Evolutionary conservation across 805 yeast genomes (phyloP), one percentile per base, ranked within the genome.

Genomic region (Grigorovia yakushimaensis): DNA sequence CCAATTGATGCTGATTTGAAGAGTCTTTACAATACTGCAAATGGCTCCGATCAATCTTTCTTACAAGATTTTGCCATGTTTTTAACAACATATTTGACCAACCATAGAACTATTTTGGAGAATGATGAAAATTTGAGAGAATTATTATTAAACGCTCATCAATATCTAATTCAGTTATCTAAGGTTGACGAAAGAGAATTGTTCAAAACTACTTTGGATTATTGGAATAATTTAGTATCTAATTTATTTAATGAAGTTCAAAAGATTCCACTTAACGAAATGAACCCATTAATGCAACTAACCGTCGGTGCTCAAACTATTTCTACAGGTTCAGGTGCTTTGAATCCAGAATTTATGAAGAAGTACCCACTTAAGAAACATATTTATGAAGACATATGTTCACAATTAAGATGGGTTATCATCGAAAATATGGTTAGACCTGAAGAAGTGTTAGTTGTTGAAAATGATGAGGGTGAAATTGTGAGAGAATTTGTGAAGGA

Each of bases 351-450:
- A 43, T 58, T 82, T 15, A 73, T 89, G 54, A 81, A 81, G n/a
- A 79, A 79, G 57, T 81, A 76, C 65, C 89, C 95, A 8, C 74
- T 91, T 49, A 82, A 97, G 65, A 88, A 84, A 63, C 95, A 91
- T 67, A 78, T 77, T 46, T 93, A 93, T 62, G 72, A 79, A n/a
- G 77, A 77, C 22, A 73, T 93, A 40, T 75, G 93, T 56, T 82
- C 96, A 4, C 81, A 81, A 60, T 74, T 93, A 59, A 80, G 99
- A 68, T 72, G 84, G 51, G 95, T 94, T n/a, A 83, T 93, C 62
- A 93, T 93, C 59, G 98, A 89, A 68, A 85, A 85, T 59, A 93
- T 93, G 98, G 98, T 87, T 1, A 81, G 95, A 65, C 99, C 99
- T 3, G 98, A 93, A 67, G 99, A 93, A 70, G 98, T 93, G 47